Evolutionary conservation across 495 filamentous ascomycete species (phyloP).

Genomic region (Chaetomium tenue): DNA sequence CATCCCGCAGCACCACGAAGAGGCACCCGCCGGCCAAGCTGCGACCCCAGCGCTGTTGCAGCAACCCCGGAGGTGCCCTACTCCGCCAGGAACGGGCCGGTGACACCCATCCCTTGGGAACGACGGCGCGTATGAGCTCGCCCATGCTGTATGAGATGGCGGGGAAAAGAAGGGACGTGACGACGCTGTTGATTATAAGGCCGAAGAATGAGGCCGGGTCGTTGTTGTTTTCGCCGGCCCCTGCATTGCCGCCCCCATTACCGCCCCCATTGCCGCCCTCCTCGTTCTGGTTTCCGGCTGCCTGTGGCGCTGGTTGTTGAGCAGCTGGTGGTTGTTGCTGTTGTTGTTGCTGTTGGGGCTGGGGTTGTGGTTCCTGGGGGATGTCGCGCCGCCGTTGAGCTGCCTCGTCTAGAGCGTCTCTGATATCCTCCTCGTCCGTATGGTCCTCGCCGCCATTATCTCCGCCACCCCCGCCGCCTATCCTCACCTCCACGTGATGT

Average conservation of each 20-base stretch:
- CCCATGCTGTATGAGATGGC: constrained; percentile 57
- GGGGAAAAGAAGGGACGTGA: constrained; percentile 44
- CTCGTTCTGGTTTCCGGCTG: background rate
- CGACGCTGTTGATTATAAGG: constrained; percentile 37
- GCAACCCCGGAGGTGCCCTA: constrained; percentile 50
- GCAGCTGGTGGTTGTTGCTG: background rate
- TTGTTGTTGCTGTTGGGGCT: background rate
- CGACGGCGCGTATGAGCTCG: constrained; percentile 58
- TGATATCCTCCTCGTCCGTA: constrained; percentile 27
- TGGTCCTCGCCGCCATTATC: constrained; percentile 28
- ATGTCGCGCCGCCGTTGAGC: background rate
- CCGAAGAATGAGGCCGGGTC: constrained; percentile 15
- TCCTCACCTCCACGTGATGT: constrained; percentile 45
- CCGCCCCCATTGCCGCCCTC: constrained; percentile 1
- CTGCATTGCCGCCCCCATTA: constrained; percentile 5
- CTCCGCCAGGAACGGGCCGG: constrained; percentile 29
- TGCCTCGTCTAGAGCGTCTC: constrained; percentile 7
- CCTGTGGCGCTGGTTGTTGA: background rate
- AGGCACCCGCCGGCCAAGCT: constrained; percentile 77
- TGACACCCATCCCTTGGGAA: constrained; percentile 64
- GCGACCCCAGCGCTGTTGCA: constrained; percentile 75
- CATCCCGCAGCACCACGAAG: constrained; percentile 76
- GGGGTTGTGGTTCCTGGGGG: background rate
- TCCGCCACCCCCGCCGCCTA: constrained; percentile 42
- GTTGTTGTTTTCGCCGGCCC: background rate